These are phyloP conservation scores for Sugiyamaella neomexicana DNA, from an alignment of 1,139 yeast species.

Conservation along the genomic window DNA sequence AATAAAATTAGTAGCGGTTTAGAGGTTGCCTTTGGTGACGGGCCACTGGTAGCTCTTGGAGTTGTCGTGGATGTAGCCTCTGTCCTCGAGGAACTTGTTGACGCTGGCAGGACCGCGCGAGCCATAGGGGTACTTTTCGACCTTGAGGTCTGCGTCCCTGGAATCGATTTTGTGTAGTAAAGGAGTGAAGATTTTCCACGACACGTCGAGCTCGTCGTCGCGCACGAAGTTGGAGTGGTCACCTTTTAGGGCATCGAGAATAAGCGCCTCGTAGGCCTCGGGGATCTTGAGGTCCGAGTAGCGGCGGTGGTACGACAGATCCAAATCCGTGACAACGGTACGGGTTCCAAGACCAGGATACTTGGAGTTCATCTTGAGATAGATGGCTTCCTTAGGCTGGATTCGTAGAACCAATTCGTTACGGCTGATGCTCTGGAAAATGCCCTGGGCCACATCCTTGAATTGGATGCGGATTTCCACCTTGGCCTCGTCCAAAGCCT, in stretches of 20 bases:
- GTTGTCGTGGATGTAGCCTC: slow-evolving; percentile 64
- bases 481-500: slow-evolving; percentile 83
- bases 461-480: slow-evolving; percentile 94
- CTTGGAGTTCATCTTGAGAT: slow-evolving; percentile 87
- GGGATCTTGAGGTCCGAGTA: slow-evolving; percentile 84
- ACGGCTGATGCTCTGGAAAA: slow-evolving; percentile 77
- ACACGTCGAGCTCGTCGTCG: slow-evolving; percentile 92
- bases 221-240: slow-evolving; percentile 97
- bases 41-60: slow-evolving; percentile 36
- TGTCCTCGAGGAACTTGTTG: slow-evolving; percentile 58
- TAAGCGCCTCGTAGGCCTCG: slow-evolving; percentile 94
- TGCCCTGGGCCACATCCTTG: slow-evolving; percentile 80
- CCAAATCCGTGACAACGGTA: slow-evolving; percentile 84
- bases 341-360: slow-evolving; percentile 79
- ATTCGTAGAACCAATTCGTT: slow-evolving; percentile 91
- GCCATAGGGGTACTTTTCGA: slow-evolving; percentile 85
- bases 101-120: slow-evolving; percentile 81
- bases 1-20: slow-evolving; percentile 9
- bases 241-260: slow-evolving; percentile 85
- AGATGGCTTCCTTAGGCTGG: slow-evolving; percentile 94
- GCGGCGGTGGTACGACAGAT: slow-evolving; percentile 78
- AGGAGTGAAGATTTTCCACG: slow-evolving; percentile 94
- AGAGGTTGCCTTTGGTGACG: slow-evolving; percentile 35
- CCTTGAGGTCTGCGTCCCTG: slow-evolving; percentile 38
- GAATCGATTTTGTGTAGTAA: slow-evolving; percentile 72